phyloP scores from a whole-genome alignment of 2,329 filamentous ascomycete species.

The Orbilia quercus region DNA sequence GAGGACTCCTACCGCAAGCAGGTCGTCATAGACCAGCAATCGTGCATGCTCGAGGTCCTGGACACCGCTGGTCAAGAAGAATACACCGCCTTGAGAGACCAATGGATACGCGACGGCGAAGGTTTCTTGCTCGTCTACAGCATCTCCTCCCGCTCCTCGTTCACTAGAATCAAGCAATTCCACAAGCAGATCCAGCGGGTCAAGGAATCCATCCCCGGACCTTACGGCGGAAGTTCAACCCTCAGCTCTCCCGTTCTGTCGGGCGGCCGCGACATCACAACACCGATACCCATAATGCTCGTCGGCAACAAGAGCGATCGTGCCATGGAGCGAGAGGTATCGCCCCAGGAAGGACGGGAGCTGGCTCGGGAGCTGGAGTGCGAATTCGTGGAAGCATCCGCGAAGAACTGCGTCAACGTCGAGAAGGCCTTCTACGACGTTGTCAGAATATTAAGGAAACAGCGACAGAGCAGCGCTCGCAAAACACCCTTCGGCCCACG shows the following conservation, averaged over 20 bases:
- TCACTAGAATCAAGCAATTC: slow-evolving; percentile 92
- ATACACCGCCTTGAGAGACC: slow-evolving; percentile 94
- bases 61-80: slow-evolving; percentile 99
- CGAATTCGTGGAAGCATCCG: slow-evolving; percentile 95
- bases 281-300: slow-evolving; percentile 92
- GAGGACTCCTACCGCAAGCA: slow-evolving; percentile 90
- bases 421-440: slow-evolving; percentile 99
- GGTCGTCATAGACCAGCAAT: slow-evolving; percentile 91
- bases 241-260: slow-evolving; percentile 65
- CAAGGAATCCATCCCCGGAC: slow-evolving; percentile 79
- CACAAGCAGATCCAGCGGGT: slow-evolving; percentile 97
- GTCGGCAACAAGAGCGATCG: slow-evolving; percentile 99
- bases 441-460: slow-evolving; percentile 85
- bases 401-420: slow-evolving; percentile 98
- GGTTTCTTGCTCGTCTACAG: slow-evolving; percentile 98
- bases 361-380: slow-evolving; percentile 91
- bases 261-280: slow-evolving; percentile 64
- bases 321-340: slow-evolving; percentile 94
- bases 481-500: slow-evolving; percentile 54
- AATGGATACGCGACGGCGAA: slow-evolving; percentile 98
- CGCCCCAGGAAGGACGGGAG: slow-evolving; percentile 92
- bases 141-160: slow-evolving; percentile 96
- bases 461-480: slow-evolving; percentile 69
- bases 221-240: slow-evolving; percentile 63
- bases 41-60: slow-evolving; percentile 96